A percentile compares a stretch with the other conserved stretches of the same genome.
phyloP scores from a whole-genome alignment of 805 yeast species.

The Kazachstania kunashirensis region DNA sequence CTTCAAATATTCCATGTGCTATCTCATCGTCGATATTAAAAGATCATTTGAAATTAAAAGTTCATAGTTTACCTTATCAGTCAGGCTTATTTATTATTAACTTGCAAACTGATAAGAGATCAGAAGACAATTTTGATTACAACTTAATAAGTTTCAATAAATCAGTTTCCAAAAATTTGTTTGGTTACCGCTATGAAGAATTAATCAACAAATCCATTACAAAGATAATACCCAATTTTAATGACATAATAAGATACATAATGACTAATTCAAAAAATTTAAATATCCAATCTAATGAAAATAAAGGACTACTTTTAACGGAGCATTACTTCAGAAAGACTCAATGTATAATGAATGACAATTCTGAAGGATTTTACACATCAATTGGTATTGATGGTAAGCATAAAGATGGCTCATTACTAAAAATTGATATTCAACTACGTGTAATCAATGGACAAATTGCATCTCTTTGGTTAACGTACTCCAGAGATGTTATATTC shows the following conservation, averaged over 20 bases:
- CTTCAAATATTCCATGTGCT: conserved; percentile 60
- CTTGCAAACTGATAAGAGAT: neutral
- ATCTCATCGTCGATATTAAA: conserved; percentile 49
- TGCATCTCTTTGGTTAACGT: conserved; percentile 76
- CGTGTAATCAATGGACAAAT: conserved; percentile 53
- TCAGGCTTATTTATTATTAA: conserved; percentile 69
- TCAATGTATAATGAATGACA: conserved; percentile 34
- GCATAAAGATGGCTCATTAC: conserved; percentile 55
- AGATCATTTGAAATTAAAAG: conserved; percentile 43
- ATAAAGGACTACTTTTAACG: conserved; percentile 65
- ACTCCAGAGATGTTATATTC: conserved; percentile 42
- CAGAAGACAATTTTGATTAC: conserved; percentile 33
- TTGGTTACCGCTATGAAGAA: conserved; percentile 48
- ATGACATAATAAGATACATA: conserved; percentile 28
- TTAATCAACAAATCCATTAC: conserved; percentile 41
- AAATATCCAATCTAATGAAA: conserved; percentile 31
- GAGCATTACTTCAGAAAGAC: conserved; percentile 79
- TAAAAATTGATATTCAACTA: conserved; percentile 73
- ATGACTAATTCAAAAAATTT: conserved; percentile 30
- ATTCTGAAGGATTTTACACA: conserved; percentile 43
- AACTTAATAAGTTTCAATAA: conserved; percentile 62
- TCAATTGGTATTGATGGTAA: conserved; percentile 57
- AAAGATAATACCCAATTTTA: conserved; percentile 53
- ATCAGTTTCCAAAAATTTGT: conserved; percentile 65
- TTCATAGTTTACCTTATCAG: conserved; percentile 75